phyloP scores from a whole-genome alignment of 2,329 filamentous ascomycete genomes.

The Cladosporium phlei region DNA sequence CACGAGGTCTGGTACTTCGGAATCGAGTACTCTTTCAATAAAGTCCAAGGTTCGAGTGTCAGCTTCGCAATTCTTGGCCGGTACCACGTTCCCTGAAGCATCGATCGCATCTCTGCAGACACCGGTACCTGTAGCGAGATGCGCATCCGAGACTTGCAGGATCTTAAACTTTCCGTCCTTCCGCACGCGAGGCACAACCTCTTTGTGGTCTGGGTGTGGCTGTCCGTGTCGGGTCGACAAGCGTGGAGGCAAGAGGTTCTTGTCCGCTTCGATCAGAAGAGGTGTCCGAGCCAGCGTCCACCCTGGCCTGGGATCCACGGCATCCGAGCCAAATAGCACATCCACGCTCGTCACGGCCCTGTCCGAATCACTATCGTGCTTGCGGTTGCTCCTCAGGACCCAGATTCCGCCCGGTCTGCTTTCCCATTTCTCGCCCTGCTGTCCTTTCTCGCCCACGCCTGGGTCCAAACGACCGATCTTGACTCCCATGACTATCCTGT shows the following conservation, averaged over 20 bases:
- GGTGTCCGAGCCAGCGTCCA: constrained; percentile 77
- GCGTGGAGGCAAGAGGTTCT: constrained; percentile 63
- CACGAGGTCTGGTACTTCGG: constrained; percentile 90
- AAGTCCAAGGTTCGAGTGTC: constrained; percentile 91
- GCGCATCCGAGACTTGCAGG: constrained; percentile 90
- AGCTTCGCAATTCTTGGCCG: constrained; percentile 62
- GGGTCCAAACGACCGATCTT: constrained; percentile 71
- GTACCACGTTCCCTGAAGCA: constrained; percentile 44
- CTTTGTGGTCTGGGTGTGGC: constrained; percentile 58
- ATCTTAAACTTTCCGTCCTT: constrained; percentile 97
- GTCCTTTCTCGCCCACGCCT: constrained; percentile 49
- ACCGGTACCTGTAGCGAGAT: constrained; percentile 85
- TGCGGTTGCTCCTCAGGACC: constrained; percentile 69
- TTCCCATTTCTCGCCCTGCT: constrained; percentile 68
- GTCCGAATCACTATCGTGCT: constrained; percentile 69
- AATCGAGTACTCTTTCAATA: constrained; percentile 73
- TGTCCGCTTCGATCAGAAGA: constrained; percentile 62
- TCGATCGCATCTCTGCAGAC: constrained; percentile 73
- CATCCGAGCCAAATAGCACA: constrained; percentile 83
- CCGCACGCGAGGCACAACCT: constrained; percentile 62
- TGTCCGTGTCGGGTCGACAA: constrained; percentile 73
- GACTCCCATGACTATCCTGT: constrained; percentile 76
- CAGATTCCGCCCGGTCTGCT: constrained; percentile 71
- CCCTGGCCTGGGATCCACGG: constrained; percentile 78
- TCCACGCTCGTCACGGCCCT: constrained; percentile 75